Evolutionary conservation across 768 basidiomycete genomes (phyloP), one percentile per base, ranked within the genome.

Genomic region (Leccinum ochraceum): DNA sequence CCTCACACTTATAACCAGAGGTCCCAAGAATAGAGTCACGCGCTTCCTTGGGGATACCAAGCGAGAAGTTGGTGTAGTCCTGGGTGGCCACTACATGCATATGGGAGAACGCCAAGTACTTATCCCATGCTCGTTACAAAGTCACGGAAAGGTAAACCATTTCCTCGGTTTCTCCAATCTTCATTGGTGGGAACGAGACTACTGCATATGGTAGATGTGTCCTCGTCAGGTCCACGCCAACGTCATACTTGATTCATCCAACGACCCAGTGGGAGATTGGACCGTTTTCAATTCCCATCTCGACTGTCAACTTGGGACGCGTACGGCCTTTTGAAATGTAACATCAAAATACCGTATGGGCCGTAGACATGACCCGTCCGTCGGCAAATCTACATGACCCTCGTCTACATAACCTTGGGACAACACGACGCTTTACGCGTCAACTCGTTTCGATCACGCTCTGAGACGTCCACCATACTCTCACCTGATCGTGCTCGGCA

Each of bases 11-110:
- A 54, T 20, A 28, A 34, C 14, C 17, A 66, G 58, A 10, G 67
- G 60, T 36, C 8, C 60, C 67, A 32, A 54, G 37, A 39, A 58
- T 69, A 58, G 64, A 69, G 30, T 60, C 59, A n/a, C 8, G 8
- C 39, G 17, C 36, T n/a, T 42, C 4, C 42, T n/a, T n/a, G 42
- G 42, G 39, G 17, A 9, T 8, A 42, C 8, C 10, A 42, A n/a
- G n/a, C n/a, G 9, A 42, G n/a, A n/a, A n/a, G 4, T 22, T 24
- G 20, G 46, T 17, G 46, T 48, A 13, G 11, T 22, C 46, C 22
- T 22, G 20, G n/a, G n/a, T 22, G 46, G 5, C 22, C 22, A 48
- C 11, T 48, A 63, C 50, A 46, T 49, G 24, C 64, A 66, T 3
- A 39, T 53, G 16, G 16, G 59, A 62, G 32, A 60, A 61, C 24